These are phyloP conservation scores for Suhomyces atakaporum DNA, from an alignment of 1,139 yeast genomes.

Conservation along the genomic window DNA sequence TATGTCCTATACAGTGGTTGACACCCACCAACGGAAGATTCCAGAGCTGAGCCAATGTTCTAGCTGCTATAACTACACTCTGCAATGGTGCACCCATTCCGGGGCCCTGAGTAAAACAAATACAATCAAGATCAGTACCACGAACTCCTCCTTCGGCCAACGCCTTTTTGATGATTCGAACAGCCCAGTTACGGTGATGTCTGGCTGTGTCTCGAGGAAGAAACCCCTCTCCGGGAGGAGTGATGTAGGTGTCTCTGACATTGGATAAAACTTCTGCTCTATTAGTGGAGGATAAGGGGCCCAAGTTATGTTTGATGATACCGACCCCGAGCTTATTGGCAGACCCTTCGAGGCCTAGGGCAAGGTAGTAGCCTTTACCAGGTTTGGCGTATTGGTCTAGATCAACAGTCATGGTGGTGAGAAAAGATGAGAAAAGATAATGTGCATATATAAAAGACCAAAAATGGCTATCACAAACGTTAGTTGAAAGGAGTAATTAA, in stretches of 20 bases:
- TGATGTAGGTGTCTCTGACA: constrained; percentile 88
- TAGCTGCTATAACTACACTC: constrained; percentile 88
- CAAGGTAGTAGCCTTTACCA: constrained; percentile 58
- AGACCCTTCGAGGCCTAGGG: constrained; percentile 93
- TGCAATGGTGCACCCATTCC: constrained; percentile 99
- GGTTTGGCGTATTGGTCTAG: constrained; percentile 42
- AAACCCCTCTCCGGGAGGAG: constrained; percentile 99
- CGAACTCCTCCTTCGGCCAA: constrained; percentile 61
- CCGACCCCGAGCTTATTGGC: constrained; percentile 97
- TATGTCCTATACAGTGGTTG: constrained; percentile 96
- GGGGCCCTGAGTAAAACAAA: constrained; percentile 96
- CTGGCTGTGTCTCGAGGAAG: constrained; percentile 94
- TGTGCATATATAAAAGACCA: too few relatives aligned
- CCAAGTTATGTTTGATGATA: constrained; percentile 68
- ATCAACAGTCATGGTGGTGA: constrained; percentile 28
- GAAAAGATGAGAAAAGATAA: too few relatives aligned
- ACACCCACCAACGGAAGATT: constrained; percentile 86
- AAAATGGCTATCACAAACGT: too few relatives aligned
- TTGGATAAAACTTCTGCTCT: constrained; percentile 80
- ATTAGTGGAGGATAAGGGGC: constrained; percentile 52
- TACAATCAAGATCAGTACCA: constrained; percentile 72
- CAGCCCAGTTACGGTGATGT: constrained; percentile 96
- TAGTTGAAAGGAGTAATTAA: too few relatives aligned
- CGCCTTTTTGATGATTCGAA: constrained; percentile 69
- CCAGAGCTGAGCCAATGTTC: constrained; percentile 84